phyloP scores from a whole-genome alignment of 2,329 filamentous ascomycete species.

The Colletotrichum filicis region DNA sequence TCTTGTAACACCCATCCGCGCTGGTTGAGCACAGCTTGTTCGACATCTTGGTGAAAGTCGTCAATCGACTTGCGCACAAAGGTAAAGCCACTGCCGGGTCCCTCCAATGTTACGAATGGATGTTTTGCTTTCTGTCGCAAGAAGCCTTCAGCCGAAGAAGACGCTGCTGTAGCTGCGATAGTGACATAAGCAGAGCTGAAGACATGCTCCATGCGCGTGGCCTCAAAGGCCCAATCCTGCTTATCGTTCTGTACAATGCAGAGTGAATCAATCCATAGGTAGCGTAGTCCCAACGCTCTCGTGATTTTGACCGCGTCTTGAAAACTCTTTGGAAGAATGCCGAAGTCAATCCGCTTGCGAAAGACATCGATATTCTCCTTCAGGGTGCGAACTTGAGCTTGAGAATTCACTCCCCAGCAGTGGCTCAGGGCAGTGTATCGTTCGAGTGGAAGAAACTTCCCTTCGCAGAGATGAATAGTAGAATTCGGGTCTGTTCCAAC shows the following conservation, averaged over 20 bases:
- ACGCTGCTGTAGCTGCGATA: not conserved
- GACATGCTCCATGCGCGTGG: not conserved
- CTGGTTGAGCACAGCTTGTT: not conserved
- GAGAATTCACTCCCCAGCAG: not conserved
- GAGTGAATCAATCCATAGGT: not conserved
- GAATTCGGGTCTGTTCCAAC: not conserved
- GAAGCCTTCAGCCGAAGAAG: not conserved
- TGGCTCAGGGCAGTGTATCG: constrained; percentile 1
- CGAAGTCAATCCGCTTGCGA: not conserved
- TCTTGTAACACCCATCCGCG: constrained; percentile 1
- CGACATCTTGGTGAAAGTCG: not conserved
- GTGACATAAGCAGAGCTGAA: not conserved
- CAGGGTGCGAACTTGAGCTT: not conserved
- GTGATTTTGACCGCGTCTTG: not conserved
- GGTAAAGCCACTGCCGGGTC: too few relatives aligned
- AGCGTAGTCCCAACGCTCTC: not conserved
- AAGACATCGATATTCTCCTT: not conserved
- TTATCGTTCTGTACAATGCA: not conserved
- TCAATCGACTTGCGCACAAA: not conserved
- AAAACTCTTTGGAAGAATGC: not conserved
- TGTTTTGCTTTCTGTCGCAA: not conserved
- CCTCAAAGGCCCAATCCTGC: not conserved
- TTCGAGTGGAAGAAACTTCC: not conserved
- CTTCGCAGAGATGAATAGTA: not conserved
- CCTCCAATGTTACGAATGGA: not conserved